Evolutionary conservation across 441 rosid species (phyloP), one percentile per base, ranked within the genome.

Genomic region (Adansonia grandidieri): DNA sequence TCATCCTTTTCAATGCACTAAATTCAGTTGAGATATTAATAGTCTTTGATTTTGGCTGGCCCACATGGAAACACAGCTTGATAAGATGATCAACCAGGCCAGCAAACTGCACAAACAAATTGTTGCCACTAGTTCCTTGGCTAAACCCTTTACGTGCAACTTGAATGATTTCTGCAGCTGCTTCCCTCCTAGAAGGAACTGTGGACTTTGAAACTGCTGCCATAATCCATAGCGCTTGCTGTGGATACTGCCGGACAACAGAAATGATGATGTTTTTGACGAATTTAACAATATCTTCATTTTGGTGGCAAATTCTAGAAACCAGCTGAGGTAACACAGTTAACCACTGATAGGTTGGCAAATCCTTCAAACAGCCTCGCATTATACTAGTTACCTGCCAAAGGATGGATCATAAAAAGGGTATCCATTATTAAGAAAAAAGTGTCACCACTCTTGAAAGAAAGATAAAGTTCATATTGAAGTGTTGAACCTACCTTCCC

Each of bases 261-360:
- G 94, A 92, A 73, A 88, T 91, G 82, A 97, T 90, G 71, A 97
- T 89, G 79, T 80, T 90, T 82, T 92, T 95, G 80, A 95, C 96
- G 81, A 97, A 80, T 78, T 81, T 87, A 82, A 93, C 98, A 72
- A 86, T 86, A 78, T 97, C 98, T 80, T 86, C 96, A 80, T 95
- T 97, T 84, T 97, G 98, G 84, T 97, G 99, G 86, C 98, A 95
- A 83, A 97, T 94, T 85, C 99, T 91, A 79, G 99, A 97, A 82
- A 95, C 99, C 84, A 97, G 85, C 80, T 95, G 99, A 77, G 99
- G 98, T 86, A 97, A 80, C 70, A 95, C 97, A 28, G 97, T 88
- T 85, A 97, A 88, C 99, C 99, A 93, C 80, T 95, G 98, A 82
- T 93, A 91, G 54, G 97, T 86, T 24, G 99, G 99, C 86, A 97